Evolutionary conservation across 228 moss, liverwort and hornwort species (phyloP).

Genomic region (Sphagnum fallax): DNA sequence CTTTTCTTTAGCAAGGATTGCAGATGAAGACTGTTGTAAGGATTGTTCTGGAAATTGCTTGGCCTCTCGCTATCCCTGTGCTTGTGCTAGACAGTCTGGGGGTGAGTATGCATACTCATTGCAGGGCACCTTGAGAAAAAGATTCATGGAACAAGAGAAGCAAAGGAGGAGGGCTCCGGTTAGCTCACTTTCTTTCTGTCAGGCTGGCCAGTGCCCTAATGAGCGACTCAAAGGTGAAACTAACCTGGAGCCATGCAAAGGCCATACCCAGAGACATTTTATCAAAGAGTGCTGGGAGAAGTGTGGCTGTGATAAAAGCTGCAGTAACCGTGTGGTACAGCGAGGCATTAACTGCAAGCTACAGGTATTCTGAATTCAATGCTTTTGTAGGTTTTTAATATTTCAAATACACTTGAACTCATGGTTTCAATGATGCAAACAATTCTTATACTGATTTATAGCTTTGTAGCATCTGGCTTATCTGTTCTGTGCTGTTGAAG

Average conservation of each 20-base stretch:
- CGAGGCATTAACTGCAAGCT: slow-evolving; percentile 61
- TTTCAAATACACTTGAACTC: neutral
- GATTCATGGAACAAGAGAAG: slow-evolving; percentile 47
- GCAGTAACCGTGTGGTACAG: slow-evolving; percentile 96
- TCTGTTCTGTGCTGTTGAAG: neutral
- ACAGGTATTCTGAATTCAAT: slow-evolving; percentile 33
- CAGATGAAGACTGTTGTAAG: slow-evolving; percentile 77
- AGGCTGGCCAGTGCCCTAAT: slow-evolving; percentile 17
- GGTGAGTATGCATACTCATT: slow-evolving; percentile 76
- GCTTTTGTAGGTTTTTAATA: neutral
- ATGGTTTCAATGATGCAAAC: too few species aligned
- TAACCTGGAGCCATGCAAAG: slow-evolving; percentile 49
- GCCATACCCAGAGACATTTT: slow-evolving; percentile 62
- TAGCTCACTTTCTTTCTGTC: slow-evolving; percentile 15
- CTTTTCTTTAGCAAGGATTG: slow-evolving; percentile 72
- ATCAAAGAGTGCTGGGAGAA: slow-evolving; percentile 97
- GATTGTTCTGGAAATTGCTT: slow-evolving; percentile 67
- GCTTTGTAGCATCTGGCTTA: neutral
- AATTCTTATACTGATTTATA: too few species aligned
- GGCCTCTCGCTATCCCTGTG: slow-evolving; percentile 43
- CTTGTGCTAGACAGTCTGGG: slow-evolving; percentile 73
- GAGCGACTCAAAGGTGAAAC: slow-evolving; percentile 15
- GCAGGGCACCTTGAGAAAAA: slow-evolving; percentile 52
- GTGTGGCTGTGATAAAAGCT: slow-evolving; percentile 76
- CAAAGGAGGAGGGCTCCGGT: slow-evolving; percentile 8